Conservation (phyloP, 2,329 filamentous ascomycete genomes). For the Chaetomium olivaceum region DNA sequence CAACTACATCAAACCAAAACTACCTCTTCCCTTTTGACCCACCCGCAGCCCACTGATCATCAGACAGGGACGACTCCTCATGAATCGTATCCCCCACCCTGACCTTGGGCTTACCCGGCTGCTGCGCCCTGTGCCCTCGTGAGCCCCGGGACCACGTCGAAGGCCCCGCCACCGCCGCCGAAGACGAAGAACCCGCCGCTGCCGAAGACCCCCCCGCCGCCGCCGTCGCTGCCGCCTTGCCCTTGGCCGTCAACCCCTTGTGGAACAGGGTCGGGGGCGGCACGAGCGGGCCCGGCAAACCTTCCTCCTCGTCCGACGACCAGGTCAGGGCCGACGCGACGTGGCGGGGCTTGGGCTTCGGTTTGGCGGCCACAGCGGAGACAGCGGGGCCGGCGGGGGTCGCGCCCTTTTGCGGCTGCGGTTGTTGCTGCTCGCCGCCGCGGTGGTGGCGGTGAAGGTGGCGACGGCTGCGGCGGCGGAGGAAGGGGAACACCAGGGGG, state of each 20-base stretch:
- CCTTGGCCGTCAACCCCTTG: too few species aligned
- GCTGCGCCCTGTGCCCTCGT: neutral
- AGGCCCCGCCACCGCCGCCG: neutral
- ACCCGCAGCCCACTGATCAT: neutral
- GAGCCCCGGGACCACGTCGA: neutral
- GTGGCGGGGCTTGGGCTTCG: neutral
- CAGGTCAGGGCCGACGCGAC: neutral
- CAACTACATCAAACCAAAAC: neutral
- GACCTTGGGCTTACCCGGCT: neutral
- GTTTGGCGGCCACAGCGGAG: neutral
- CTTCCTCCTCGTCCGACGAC: neutral
- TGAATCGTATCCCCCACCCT: constrained; percentile 19
- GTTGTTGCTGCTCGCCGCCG: neutral
- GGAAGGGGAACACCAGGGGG: neutral
- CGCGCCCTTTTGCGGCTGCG: neutral
- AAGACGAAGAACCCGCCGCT: too few species aligned
- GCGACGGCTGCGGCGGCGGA: neutral
- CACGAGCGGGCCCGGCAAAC: too few species aligned
- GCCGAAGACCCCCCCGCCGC: too few species aligned
- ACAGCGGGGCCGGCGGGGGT: too few species aligned
- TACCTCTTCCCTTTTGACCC: too few species aligned
- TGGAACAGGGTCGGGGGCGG: too few species aligned
- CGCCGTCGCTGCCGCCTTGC: too few species aligned
- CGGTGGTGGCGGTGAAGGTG: neutral
- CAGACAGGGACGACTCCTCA: constrained; percentile 17